phyloP scores from a whole-genome alignment of 108 stramenopile species.

The Mediolabrus comicus region DNA sequence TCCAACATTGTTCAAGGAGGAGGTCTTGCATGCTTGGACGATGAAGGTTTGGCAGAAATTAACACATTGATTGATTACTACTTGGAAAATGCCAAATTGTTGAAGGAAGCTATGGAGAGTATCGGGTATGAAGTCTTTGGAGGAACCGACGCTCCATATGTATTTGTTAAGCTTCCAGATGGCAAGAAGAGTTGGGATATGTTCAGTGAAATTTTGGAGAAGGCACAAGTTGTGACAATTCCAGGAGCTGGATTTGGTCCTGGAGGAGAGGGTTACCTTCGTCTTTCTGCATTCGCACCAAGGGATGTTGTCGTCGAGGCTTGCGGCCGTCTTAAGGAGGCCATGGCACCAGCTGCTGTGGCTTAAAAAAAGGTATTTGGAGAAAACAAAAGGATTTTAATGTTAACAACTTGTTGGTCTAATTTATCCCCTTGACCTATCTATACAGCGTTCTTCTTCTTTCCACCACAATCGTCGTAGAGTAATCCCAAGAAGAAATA shows the following conservation, averaged over 20 bases:
- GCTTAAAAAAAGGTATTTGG: too few species aligned
- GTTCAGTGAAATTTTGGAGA: constrained; percentile 92
- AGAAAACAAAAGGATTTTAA: too few species aligned
- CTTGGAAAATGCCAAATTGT: constrained; percentile 91
- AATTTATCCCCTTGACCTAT: too few species aligned
- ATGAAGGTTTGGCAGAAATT: constrained; percentile 93
- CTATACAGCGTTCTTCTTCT: not conserved
- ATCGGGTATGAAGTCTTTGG: constrained; percentile 90
- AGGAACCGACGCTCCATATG: constrained; percentile 93
- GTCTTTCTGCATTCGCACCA: constrained; percentile 93
- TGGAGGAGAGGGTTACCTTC: constrained; percentile 96
- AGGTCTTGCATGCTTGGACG: constrained; percentile 92
- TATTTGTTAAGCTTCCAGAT: constrained; percentile 92
- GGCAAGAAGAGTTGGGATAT: constrained; percentile 89
- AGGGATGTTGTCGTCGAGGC: constrained; percentile 89
- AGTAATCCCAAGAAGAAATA: constrained; percentile 24
- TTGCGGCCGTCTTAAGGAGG: constrained; percentile 81
- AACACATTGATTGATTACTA: constrained; percentile 95
- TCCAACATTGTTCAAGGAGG: constrained; percentile 96
- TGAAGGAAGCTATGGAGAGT: constrained; percentile 81
- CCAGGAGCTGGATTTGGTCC: constrained; percentile 98
- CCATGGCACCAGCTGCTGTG: constrained; percentile 49
- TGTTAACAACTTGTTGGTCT: too few species aligned
- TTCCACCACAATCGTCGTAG: constrained; percentile 11
- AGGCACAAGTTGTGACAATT: constrained; percentile 96